These are phyloP conservation scores for Hygrocybe coccinea DNA, from an alignment of 768 basidiomycete species.

Conservation along the genomic window DNA sequence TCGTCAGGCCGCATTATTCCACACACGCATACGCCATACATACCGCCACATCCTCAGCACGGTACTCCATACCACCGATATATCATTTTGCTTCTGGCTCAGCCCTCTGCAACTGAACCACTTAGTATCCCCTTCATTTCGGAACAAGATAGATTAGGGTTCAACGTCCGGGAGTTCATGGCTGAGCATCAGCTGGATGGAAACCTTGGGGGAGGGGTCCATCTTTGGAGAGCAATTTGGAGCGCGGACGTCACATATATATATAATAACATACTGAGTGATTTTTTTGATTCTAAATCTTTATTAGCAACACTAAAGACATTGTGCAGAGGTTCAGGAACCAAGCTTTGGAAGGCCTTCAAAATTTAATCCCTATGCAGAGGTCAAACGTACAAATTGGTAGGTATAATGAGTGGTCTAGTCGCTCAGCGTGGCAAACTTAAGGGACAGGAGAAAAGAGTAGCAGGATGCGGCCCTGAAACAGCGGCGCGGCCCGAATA, in stretches of 20 bases:
- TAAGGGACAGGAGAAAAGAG: no score
- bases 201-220: constrained; percentile 60
- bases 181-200: constrained; percentile 49
- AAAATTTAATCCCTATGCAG: constrained; percentile 53
- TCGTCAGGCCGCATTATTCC: constrained; percentile 34
- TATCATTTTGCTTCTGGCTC: constrained; percentile 67
- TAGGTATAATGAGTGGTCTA: no score
- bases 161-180: constrained; percentile 64
- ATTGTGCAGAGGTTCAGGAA: constrained; percentile 39
- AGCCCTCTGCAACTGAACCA: constrained; percentile 42
- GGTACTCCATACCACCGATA: constrained; percentile 93
- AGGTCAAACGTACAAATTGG: constrained; percentile 45
- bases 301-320: constrained; percentile 1
- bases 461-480: no score
- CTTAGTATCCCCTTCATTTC: constrained; percentile 47
- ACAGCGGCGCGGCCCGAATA: no score
- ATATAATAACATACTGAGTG: constrained; percentile 63
- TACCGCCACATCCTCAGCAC: constrained; percentile 88
- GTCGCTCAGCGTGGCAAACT: no score
- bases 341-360: constrained; percentile 52
- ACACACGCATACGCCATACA: constrained; percentile 62
- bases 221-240: constrained; percentile 85
- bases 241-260: constrained; percentile 56
- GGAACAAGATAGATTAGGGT: constrained; percentile 48
- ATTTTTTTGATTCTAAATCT: constrained; percentile 31